Percentiles rank a stretch among this genome's conserved stretches.
Conservation (phyloP, 2,329 filamentous ascomycete species). For the Hymenoscyphus albidus region DNA sequence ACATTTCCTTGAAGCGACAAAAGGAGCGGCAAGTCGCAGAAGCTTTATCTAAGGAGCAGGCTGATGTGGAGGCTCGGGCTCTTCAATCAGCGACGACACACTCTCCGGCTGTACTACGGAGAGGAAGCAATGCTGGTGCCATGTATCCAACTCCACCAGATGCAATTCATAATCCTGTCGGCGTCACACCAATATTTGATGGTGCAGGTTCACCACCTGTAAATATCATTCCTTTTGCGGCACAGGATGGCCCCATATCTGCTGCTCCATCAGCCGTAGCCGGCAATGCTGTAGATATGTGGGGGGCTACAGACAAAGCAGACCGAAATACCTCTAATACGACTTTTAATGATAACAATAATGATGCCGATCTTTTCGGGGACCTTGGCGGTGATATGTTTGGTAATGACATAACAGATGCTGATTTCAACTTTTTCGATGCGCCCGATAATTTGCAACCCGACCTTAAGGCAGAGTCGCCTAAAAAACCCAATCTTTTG, state of each 20-base stretch:
- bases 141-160: slow-evolving; percentile 73
- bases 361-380: slow-evolving; percentile 53
- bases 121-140: slow-evolving; percentile 48
- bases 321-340: slow-evolving; percentile 22
- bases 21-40: slow-evolving; percentile 45
- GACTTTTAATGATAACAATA: slow-evolving; percentile 29
- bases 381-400: slow-evolving; percentile 69
- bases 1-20: slow-evolving; percentile 45
- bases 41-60: slow-evolving; percentile 40
- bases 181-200: slow-evolving; percentile 54
- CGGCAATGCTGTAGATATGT: slow-evolving; percentile 29
- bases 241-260: slow-evolving; percentile 38
- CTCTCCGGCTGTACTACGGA: slow-evolving; percentile 49
- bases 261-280: slow-evolving; percentile 13
- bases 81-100: slow-evolving; percentile 44
- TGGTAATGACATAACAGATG: slow-evolving; percentile 70
- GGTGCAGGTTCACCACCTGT: slow-evolving; percentile 53
- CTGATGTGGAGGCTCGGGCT: slow-evolving; percentile 41
- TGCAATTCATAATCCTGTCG: slow-evolving; percentile 51
- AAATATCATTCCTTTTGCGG: slow-evolving; percentile 37
- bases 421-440: slow-evolving; percentile 82
- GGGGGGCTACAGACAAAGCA: slow-evolving; percentile 28
- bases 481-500: slow-evolving; percentile 6
- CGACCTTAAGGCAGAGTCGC: slow-evolving; percentile 21
- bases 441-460: slow-evolving; percentile 43